Base-by-base conservation (phyloP, 306 rosid species). In the Pterocarpus macrocarpus region DNA sequence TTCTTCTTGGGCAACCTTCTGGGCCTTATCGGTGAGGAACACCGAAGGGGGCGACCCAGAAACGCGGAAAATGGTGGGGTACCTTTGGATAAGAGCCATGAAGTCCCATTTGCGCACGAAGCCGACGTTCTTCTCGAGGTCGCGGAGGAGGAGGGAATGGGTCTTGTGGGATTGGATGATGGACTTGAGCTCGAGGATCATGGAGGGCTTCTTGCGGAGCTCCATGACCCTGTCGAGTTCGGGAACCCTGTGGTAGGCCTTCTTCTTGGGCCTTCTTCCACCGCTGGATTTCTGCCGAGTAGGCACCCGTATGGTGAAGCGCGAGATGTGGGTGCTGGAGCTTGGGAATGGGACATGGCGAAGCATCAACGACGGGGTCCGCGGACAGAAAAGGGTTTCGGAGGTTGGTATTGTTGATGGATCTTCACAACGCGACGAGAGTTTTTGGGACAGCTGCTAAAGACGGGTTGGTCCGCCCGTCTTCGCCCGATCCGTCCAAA, bases 21-120 rank as follows among this genome's bases (percentile, higher is more conserved):
- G 84, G n/a, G 97, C 98, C 67, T 80, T 88, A 4, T 62, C 83
- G 2, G 94, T 82, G 57, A 94, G 89, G 30, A 84, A 75, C 52
- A 91, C 90, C 15, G 72, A 90, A 55, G 95, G 95, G 1, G 92
- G 94, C 2, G 56, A 8, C 11, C 86, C 86, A 8, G 80, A 84
- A 47, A 89, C 95, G n/a, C 83, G 85, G 80, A 95, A 93, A 33
- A 95, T 88, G 4, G 93, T 73, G 30, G 91, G 90, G 64, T 95
- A 86, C 43, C 83, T 89, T 79, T 95, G 87, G 2, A 95, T 88
- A 52, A 82, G 94, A 36, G 86, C 82, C 97, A 95, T 93, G 82
- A 93, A 95, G 74, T 89, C 89, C 99, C 97, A 95, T 74, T 95
- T 95, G 69, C 89, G 88, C 43, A 95, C 95, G 64, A 95, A 88